Evolutionary conservation across 2,329 filamentous ascomycete species (phyloP), one percentile per base, ranked within the genome.

Genomic region (Coniochaeta pulveracea): DNA sequence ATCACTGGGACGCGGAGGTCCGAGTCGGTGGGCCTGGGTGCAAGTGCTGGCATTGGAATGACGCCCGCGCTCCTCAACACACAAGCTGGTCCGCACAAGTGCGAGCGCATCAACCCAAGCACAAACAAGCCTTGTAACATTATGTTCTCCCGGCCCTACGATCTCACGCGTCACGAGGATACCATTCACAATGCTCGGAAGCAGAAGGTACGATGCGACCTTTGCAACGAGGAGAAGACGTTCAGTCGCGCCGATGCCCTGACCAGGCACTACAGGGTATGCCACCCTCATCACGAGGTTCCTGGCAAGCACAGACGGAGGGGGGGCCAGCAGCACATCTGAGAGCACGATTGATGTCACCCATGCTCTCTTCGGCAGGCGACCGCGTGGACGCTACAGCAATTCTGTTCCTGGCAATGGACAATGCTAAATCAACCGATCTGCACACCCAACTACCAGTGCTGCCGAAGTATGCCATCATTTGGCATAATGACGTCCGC

Each of bases 101-200:
- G 91, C 57, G 83, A 88, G 50, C 77, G 88, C 44, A 85, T 89
- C 60, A 96, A 96, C 57, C 89, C 89, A 2, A 89, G 84, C 42
- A 96, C 91, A 0, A 85, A 85, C 42, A 95, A 95, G 61, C 81
- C 86, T 0, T 96, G 91, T 69, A 89, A 85, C 53, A 93, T 86
- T 0, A 69, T 94, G 34, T 96, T 98, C 58, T 95, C 89, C 1
- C 70, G 91, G 14, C 91, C 91, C 2, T 98, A 98, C 64, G 91
- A 98, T 56, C 69, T 98, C 34, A 98, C 91, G 0, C 72, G 91
- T 15, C 91, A 98, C 52, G 91, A 98, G 55, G 89, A 95, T 44
- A 96, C 91, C 0, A 96, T 96, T 43, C 91, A 96, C 69, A 95
- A 95, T 47, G 80, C 78, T 1, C 77, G 84, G 47, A 95, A 95